These are phyloP conservation scores for Auriscalpium vulgare DNA, from an alignment of 768 basidiomycete species.

Conservation along the genomic window DNA sequence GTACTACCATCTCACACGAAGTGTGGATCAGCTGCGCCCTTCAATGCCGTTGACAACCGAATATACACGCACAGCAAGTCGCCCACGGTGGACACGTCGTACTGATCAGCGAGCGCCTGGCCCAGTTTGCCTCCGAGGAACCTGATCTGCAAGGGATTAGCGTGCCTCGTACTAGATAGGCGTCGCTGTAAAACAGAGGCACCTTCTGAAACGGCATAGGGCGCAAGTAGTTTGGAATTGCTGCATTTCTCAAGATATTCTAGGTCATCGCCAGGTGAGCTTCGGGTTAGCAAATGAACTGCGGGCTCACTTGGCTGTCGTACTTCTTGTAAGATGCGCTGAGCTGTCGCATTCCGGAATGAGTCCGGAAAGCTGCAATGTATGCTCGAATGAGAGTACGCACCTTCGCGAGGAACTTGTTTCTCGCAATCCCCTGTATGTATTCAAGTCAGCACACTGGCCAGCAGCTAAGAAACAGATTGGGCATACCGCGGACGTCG, in stretches of 20 bases:
- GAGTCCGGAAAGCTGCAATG: too few species aligned
- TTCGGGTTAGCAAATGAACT: not conserved
- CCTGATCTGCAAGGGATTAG: constrained; percentile 56
- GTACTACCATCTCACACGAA: constrained; percentile 27
- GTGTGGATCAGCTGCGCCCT: too few species aligned
- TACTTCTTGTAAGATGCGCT: constrained; percentile 90
- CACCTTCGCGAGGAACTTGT: constrained; percentile 94
- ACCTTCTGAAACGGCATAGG: constrained; percentile 66
- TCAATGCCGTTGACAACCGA: not conserved
- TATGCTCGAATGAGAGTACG: constrained; percentile 1
- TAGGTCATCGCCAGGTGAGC: constrained; percentile 23
- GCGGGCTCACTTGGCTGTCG: constrained; percentile 60
- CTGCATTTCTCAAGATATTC: constrained; percentile 78
- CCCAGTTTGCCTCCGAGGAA: constrained; percentile 95
- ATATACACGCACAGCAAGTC: constrained; percentile 68
- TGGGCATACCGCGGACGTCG: constrained; percentile 77
- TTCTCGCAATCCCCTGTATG: constrained; percentile 76
- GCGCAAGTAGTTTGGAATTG: constrained; percentile 76
- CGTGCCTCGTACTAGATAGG: not conserved
- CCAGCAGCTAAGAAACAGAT: too few species aligned
- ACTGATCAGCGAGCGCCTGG: constrained; percentile 76
- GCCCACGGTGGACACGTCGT: constrained; percentile 81
- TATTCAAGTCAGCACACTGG: not conserved
- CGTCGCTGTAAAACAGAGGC: not conserved
- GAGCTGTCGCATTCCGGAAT: constrained; percentile 38